Percentiles rank a stretch among this genome's conserved stretches.
These are phyloP conservation scores for Cyathus striatus DNA, from an alignment of 768 basidiomycete genomes.

Conservation along the genomic window DNA sequence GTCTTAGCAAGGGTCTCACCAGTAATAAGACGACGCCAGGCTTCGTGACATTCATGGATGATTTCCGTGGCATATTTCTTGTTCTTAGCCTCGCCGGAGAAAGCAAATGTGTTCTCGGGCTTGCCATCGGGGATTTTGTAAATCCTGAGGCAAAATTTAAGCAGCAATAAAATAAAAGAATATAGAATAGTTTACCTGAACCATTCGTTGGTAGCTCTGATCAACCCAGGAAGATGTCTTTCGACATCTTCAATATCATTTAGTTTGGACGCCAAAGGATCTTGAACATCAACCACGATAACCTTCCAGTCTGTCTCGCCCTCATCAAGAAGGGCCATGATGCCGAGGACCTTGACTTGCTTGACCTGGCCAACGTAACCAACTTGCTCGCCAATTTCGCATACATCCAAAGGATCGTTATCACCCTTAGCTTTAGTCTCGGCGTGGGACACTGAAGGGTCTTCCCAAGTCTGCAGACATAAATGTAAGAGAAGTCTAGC, in stretches of 20 bases:
- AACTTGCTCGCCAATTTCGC: constrained; percentile 98
- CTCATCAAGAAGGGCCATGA: constrained; percentile 99
- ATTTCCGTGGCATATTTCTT: constrained; percentile 99
- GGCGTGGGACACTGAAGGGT: constrained; percentile 77
- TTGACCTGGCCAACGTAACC: constrained; percentile 97
- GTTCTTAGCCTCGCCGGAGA: constrained; percentile 99
- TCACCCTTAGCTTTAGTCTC: constrained; percentile 99
- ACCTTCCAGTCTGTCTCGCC: constrained; percentile 99
- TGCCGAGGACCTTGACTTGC: constrained; percentile 99
- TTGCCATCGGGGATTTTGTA: constrained; percentile 97
- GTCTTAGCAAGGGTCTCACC: constrained; percentile 79
- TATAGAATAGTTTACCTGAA: constrained; percentile 59
- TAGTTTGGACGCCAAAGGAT: constrained; percentile 92
- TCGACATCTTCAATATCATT: constrained; percentile 99
- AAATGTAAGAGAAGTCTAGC: constrained; percentile 3
- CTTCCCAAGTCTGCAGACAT: constrained; percentile 87
- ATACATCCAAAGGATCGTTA: constrained; percentile 99
- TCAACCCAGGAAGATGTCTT: constrained; percentile 92
- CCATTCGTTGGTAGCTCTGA: constrained; percentile 98
- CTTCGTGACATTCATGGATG: constrained; percentile 97
- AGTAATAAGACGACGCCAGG: constrained; percentile 89
- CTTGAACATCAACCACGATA: constrained; percentile 93
- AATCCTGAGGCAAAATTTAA: constrained; percentile 47
- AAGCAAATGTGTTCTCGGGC: constrained; percentile 97
- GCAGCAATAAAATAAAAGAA: constrained; percentile 2